phyloP scores from a whole-genome alignment of 2,329 filamentous ascomycete species.

The Pseudodiploospora longispora region DNA sequence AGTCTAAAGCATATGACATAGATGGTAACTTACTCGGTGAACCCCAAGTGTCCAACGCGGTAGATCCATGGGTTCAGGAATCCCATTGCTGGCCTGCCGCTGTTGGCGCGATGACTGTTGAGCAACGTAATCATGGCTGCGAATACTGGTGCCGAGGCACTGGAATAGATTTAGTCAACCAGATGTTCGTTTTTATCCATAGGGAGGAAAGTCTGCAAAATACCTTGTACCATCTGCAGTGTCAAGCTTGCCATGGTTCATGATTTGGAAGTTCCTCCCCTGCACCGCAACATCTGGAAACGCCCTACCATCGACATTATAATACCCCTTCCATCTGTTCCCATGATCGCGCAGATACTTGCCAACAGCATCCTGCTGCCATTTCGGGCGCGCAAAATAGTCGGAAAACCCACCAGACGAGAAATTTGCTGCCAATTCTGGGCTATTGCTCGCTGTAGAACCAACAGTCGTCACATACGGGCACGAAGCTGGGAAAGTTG shows the following conservation, averaged over 20 bases:
- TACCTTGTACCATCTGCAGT: slow-evolving; percentile 27
- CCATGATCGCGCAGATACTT: slow-evolving; percentile 36
- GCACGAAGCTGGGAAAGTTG: slow-evolving; percentile 32
- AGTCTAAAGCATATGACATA: not conserved
- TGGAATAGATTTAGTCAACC: slow-evolving; percentile 12
- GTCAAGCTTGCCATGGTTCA: slow-evolving; percentile 20
- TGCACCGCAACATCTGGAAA: slow-evolving; percentile 57
- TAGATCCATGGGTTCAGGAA: slow-evolving; percentile 59
- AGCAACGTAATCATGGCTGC: slow-evolving; percentile 56
- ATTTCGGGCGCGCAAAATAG: slow-evolving; percentile 34
- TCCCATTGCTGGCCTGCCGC: slow-evolving; percentile 45
- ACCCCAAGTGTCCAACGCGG: slow-evolving; percentile 19
- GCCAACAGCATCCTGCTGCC: slow-evolving; percentile 37
- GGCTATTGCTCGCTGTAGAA: slow-evolving; percentile 41
- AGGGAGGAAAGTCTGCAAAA: not conserved
- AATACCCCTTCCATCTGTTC: slow-evolving; percentile 40
- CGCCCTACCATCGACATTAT: slow-evolving; percentile 41
- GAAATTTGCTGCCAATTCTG: slow-evolving; percentile 46
- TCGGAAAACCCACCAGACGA: slow-evolving; percentile 45
- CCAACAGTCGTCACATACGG: slow-evolving; percentile 58
- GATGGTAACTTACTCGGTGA: slow-evolving; percentile 25
- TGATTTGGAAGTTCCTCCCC: slow-evolving; percentile 23
- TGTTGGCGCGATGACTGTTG: slow-evolving; percentile 52
- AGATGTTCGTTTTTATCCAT: too few species aligned
- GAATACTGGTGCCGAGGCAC: slow-evolving; percentile 53